Evolutionary conservation across 768 basidiomycete species (phyloP), one percentile per base, ranked within the genome.

Genomic region (Clitopilus hobsonii): DNA sequence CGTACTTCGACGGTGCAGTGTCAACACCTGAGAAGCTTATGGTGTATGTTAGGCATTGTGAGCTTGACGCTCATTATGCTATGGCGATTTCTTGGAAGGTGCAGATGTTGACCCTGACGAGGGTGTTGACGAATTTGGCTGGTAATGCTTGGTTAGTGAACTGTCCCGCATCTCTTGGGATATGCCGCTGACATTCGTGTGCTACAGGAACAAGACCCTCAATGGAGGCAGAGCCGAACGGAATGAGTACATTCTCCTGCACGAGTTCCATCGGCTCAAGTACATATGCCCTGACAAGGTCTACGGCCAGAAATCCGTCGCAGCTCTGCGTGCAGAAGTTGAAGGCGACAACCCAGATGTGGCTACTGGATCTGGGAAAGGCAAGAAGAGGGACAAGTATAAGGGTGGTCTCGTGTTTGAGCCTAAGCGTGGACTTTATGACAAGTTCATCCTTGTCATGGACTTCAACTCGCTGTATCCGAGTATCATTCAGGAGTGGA

Each of bases 391-490:
- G 18, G 96, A 98, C 72, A 98, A 98, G 72, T 99, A 93, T 76
- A 97, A 98, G 72, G 97, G 97, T 68, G 97, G 97, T 70, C 79
- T 98, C 52, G 97, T 99, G 18, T 94, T 99, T 60, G 92, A 97
- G 56, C 97, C 97, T 1, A 95, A 97, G 73, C 79, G 91, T 53
- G 93, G 95, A 10, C 75, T 99, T 36, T 98, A 93, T 91, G 97
- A 98, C 75, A 95, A 87, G 63, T 97, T 80, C 66, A 90, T 98
- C 70, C 80, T 99, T 16, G 97, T 99, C 70, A 99, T 99, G 97
- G 97, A 99, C 70, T 99, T 98, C 85, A 99, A 99, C 71, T 97
- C 94, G 57, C 78, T 99, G 54, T 99, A 99, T 67, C 97, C 97
- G 5, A 94, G 91, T 68, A 99, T 99, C 75, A 99, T 99, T 49